Conservation (phyloP, 2,329 filamentous ascomycete species). For the Mycogone perniciosa region DNA sequence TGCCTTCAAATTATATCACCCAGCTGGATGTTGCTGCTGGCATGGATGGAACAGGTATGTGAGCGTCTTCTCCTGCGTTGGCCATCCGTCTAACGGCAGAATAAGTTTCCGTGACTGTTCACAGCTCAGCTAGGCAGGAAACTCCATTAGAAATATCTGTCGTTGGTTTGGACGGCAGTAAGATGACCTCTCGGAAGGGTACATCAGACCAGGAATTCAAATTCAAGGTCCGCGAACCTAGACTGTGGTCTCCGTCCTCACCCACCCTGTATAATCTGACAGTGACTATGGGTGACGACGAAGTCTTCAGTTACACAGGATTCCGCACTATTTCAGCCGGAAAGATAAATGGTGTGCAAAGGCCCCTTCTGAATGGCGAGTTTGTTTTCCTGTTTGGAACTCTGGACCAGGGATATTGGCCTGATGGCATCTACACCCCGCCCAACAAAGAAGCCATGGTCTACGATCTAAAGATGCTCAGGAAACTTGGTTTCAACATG, state of each 20-base stretch:
- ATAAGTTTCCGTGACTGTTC: slow-evolving; percentile 50
- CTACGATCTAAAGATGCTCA: slow-evolving; percentile 58
- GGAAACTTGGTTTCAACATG: slow-evolving; percentile 63
- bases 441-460: slow-evolving; percentile 62
- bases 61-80: background rate
- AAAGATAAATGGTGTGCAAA: slow-evolving; percentile 49
- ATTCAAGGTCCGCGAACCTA: slow-evolving; percentile 47
- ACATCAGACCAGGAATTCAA: slow-evolving; percentile 44
- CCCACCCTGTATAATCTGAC: slow-evolving; percentile 60
- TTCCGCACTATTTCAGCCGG: slow-evolving; percentile 59
- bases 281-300: slow-evolving; percentile 45
- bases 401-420: slow-evolving; percentile 66
- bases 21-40: slow-evolving; percentile 53
- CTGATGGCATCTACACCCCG: slow-evolving; percentile 60
- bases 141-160: slow-evolving; percentile 32
- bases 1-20: slow-evolving; percentile 49
- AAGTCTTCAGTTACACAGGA: slow-evolving; percentile 58
- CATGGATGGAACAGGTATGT: slow-evolving; percentile 45
- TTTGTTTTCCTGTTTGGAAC: slow-evolving; percentile 63
- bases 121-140: slow-evolving; percentile 34
- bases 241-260: slow-evolving; percentile 59
- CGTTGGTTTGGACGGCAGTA: slow-evolving; percentile 29
- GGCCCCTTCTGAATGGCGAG: slow-evolving; percentile 61
- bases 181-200: slow-evolving; percentile 38
- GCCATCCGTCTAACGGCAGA: background rate